Base-by-base conservation (phyloP, 768 basidiomycete genomes). In the Podaxis sp. region DNA sequence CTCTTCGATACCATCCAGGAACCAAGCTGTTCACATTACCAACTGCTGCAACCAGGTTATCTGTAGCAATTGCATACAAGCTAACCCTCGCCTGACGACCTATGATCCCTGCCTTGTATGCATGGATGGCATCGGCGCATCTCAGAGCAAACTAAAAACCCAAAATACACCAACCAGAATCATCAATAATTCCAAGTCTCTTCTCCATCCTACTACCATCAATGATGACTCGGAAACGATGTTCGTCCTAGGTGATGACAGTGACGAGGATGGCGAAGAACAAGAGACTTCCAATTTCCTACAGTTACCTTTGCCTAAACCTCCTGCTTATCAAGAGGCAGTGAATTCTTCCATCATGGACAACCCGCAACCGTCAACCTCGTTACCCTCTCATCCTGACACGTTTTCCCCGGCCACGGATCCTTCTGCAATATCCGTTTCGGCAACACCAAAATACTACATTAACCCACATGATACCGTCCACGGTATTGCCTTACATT, bases 61-160 rank as follows among this genome's bases (percentile, higher is more conserved):
- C 57, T 93, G 91, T 66, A 76, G 79, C 5, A 60, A 70, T 2
- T 93, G 91, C 69, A 73, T 88, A 22, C 60, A 71, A 1, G 70
- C 75, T 2, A 92, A 91, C 69, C 86, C 88, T 0, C 82, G 91
- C 17, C 77, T 92, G 22, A 74, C 79, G 38, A 77, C 85, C 61
- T 92, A 92, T 68, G 76, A 91, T 68, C 91, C 91, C 6, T 93
- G 91, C 71, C 73, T 93, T 17, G 79, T 80, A 6, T 92, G 90
- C 69, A 78, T 90, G 1, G 83, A 80, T 12, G 88, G 88, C 2
- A 81, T 86, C 1, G 79, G 71, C 15, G 80, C 81, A 8, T 68
- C 79, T 30, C 68, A 67, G 22, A 22, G 52, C 19, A 61, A 44
- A 11, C 8, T 17, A 53, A 33, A n/a, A 64, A 30, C 63, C 49